Evolutionary conservation across 176 grass and related monocot genomes (phyloP), one percentile per base, ranked within the genome.

Genomic region (Paspalum vaginatum): DNA sequence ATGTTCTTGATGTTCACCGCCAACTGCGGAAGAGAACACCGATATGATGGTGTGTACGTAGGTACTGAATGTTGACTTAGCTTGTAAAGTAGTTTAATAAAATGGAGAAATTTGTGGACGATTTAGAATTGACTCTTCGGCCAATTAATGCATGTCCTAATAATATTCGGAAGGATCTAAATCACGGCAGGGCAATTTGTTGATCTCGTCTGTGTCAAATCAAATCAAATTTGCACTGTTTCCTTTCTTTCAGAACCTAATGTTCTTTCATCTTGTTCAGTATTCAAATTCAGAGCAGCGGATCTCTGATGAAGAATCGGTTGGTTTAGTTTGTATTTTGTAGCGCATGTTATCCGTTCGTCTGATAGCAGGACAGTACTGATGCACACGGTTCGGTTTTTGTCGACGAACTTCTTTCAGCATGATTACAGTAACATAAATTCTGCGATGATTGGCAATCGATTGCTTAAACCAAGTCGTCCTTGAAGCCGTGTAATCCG

Each of bases 401-500:
- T 58, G 82, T 38, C 50, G 77, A 53, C 11, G 46, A 62, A 43
- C 8, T 72, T 17, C 2, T n/a, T n/a, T n/a, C n/a, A n/a, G n/a
- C 10, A 67, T 75, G 32, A 44, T 81, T 86, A 46, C 32, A 32
- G 32, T 32, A 32, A 32, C 32, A 32, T 32, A 32, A 32, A 32
- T 32, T 32, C 32, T 49, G 42, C 1, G 55, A 24, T 41, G 27
- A 50, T 47, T 43, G 56, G 43, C 43, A 49, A 25, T 22, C 15
- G 22, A 18, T 55, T 39, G 22, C 45, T 76, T 54, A 61, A 42
- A 61, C 65, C 83, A 62, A 70, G 46, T 69, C 72, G 17, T 75
- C 37, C 61, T 53, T 44, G 76, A 39, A 60, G 44, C n/a, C 85
- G 72, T 27, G 13, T 70, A 70, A 55, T 55, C 56, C 24, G 85